Evolutionary conservation across 2,329 filamentous ascomycete species (phyloP).

Genomic region (Phialocephala subalpina): DNA sequence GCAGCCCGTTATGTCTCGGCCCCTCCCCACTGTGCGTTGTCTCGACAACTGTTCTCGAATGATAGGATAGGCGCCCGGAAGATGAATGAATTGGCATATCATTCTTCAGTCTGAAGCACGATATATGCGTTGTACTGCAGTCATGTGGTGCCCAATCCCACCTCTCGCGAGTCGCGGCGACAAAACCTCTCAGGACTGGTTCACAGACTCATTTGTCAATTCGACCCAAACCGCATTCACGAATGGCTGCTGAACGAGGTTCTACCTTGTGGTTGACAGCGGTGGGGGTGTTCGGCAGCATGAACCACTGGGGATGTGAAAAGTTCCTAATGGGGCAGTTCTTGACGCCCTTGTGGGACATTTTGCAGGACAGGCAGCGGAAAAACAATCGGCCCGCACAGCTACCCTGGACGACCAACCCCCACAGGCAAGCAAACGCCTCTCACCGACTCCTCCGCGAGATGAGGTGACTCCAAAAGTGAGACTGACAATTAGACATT

Average conservation of each 20-base stretch:
- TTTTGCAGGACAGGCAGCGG: slow-evolving; percentile 17
- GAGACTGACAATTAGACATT: slow-evolving; percentile 25
- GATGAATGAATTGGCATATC: slow-evolving; percentile 28
- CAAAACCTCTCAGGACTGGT: slow-evolving; percentile 17
- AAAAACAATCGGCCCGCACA: slow-evolving; percentile 23
- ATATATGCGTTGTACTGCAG: slow-evolving; percentile 25
- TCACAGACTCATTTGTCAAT: slow-evolving; percentile 10
- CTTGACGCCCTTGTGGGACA: slow-evolving; percentile 9
- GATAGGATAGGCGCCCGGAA: slow-evolving; percentile 21
- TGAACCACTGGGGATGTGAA: slow-evolving; percentile 24
- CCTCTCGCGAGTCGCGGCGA: slow-evolving; percentile 17
- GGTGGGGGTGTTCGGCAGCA: slow-evolving; percentile 15
- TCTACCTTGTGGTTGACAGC: slow-evolving; percentile 2
- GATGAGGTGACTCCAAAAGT: slow-evolving; percentile 20
- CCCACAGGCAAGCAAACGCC: slow-evolving; percentile 17
- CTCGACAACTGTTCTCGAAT: slow-evolving; percentile 28
- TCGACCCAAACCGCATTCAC: slow-evolving; percentile 15
- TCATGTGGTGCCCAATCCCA: slow-evolving; percentile 23
- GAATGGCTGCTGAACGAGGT: slow-evolving; percentile 7
- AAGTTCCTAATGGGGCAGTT: slow-evolving; percentile 15
- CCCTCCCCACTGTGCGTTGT: slow-evolving; percentile 23
- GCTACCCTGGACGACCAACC: background rate
- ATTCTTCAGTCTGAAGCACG: slow-evolving; percentile 13
- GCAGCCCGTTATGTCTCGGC: slow-evolving; percentile 13
- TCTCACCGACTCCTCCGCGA: slow-evolving; percentile 25